Evolutionary conservation across 2,329 filamentous ascomycete species (phyloP).

Genomic region (Ascochyta viciae-villosae): DNA sequence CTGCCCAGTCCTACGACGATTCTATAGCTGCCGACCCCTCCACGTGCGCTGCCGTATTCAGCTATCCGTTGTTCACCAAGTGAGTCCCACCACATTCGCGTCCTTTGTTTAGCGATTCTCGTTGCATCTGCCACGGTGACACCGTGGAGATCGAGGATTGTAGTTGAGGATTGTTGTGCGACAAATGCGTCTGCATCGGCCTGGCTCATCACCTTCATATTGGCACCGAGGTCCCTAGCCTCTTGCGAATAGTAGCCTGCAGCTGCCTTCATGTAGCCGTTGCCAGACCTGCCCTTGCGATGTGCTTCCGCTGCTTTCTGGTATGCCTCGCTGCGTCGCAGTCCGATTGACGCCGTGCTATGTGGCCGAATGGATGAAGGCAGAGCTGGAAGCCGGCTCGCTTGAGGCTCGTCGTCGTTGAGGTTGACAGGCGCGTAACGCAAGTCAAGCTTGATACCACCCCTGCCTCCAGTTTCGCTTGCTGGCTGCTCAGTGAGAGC

Average conservation of each 20-base stretch:
- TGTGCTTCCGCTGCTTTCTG: slow-evolving; percentile 65
- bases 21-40: slow-evolving; percentile 64
- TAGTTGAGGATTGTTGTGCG: slow-evolving; percentile 71
- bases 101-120: slow-evolving; percentile 73
- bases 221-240: slow-evolving; percentile 68
- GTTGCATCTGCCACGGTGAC: slow-evolving; percentile 82
- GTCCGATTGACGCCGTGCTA: slow-evolving; percentile 54
- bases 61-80: slow-evolving; percentile 70
- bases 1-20: slow-evolving; percentile 83
- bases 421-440: slow-evolving; percentile 54
- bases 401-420: slow-evolving; percentile 37
- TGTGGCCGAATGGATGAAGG: slow-evolving; percentile 42
- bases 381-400: slow-evolving; percentile 36
- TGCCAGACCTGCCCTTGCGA: slow-evolving; percentile 69
- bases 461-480: slow-evolving; percentile 34
- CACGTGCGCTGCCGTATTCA: slow-evolving; percentile 49
- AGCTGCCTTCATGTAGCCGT: slow-evolving; percentile 73
- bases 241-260: slow-evolving; percentile 78
- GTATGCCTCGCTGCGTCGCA: slow-evolving; percentile 60
- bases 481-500: slow-evolving; percentile 55
- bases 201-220: slow-evolving; percentile 66
- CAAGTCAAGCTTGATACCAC: slow-evolving; percentile 57
- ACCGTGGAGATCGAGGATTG: slow-evolving; percentile 80
- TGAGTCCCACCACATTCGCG: slow-evolving; percentile 76
- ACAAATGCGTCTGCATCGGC: slow-evolving; percentile 75